These are phyloP conservation scores for Mycena metata DNA, from an alignment of 768 basidiomycete genomes.

Conservation along the genomic window DNA sequence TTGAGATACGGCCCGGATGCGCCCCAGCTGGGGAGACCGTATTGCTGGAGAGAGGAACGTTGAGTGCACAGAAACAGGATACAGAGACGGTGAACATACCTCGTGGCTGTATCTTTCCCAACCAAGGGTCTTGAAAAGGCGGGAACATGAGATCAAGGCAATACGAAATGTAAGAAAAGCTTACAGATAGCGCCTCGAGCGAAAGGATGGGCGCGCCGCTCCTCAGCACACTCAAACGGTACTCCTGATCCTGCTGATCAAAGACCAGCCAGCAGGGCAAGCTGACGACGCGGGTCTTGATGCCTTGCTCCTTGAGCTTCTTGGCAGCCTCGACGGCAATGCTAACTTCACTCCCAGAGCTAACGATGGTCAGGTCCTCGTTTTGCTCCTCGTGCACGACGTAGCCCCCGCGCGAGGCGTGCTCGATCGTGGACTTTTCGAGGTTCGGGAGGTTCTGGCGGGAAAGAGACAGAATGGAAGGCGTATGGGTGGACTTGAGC, in stretches of 20 bases:
- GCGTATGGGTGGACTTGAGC: constrained; percentile 79
- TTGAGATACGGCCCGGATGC: constrained; percentile 91
- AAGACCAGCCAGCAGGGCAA: constrained; percentile 93
- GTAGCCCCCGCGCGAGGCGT: constrained; percentile 88
- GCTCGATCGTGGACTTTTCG: constrained; percentile 88
- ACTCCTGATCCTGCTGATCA: constrained; percentile 83
- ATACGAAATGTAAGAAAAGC: constrained; percentile 25
- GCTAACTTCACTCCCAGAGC: constrained; percentile 89
- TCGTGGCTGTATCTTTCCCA: constrained; percentile 95
- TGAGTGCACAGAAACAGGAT: not conserved
- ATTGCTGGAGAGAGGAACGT: constrained; percentile 63
- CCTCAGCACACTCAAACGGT: constrained; percentile 87
- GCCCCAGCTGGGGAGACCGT: constrained; percentile 82
- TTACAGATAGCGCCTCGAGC: constrained; percentile 81
- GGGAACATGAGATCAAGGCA: constrained; percentile 34
- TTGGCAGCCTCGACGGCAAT: constrained; percentile 91
- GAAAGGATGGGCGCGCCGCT: constrained; percentile 92
- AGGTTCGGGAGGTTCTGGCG: constrained; percentile 95
- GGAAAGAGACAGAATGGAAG: constrained; percentile 86
- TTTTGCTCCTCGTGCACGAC: constrained; percentile 84
- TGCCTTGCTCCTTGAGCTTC: constrained; percentile 80
- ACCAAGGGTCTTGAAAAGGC: constrained; percentile 68
- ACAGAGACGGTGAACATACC: constrained; percentile 47
- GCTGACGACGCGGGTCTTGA: constrained; percentile 87
- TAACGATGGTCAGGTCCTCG: constrained; percentile 92